phyloP scores from a whole-genome alignment of 2,329 filamentous ascomycete genomes.

The Colletotrichum sp. region DNA sequence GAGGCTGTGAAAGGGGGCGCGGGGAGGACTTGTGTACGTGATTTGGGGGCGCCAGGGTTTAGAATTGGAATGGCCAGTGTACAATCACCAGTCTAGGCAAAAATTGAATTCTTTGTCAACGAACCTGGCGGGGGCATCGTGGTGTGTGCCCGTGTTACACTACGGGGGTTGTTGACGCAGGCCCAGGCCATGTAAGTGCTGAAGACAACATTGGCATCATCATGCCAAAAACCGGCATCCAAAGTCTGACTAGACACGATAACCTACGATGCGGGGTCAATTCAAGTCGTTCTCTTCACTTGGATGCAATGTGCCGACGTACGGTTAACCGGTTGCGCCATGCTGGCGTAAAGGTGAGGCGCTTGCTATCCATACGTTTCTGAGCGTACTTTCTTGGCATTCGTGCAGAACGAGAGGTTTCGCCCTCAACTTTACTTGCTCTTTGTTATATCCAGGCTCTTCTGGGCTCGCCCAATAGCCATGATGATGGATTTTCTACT shows the following conservation, averaged over 20 bases:
- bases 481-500: too few relatives aligned
- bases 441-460: background rate
- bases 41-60: constrained; percentile 20
- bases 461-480: background rate
- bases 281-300: background rate
- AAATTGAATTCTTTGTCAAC: constrained; percentile 19
- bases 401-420: background rate
- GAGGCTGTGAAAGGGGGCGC: background rate
- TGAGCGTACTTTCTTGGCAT: background rate
- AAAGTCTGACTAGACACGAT: background rate
- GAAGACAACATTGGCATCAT: background rate
- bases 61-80: constrained; percentile 20
- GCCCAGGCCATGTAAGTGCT: background rate
- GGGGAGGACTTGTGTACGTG: constrained; percentile 4
- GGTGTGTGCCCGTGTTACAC: background rate
- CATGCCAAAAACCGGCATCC: background rate
- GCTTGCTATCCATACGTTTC: background rate
- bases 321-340: background rate
- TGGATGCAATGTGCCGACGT: background rate
- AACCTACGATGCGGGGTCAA: background rate
- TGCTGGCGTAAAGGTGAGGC: background rate
- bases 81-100: constrained; percentile 21
- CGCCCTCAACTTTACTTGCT: background rate
- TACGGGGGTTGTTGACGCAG: background rate
- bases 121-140: background rate